A percentile compares a stretch with the other conserved stretches of the same genome.
These are phyloP conservation scores for Spatholobus suberectus DNA, from an alignment of 306 rosid genomes.

Conservation along the genomic window DNA sequence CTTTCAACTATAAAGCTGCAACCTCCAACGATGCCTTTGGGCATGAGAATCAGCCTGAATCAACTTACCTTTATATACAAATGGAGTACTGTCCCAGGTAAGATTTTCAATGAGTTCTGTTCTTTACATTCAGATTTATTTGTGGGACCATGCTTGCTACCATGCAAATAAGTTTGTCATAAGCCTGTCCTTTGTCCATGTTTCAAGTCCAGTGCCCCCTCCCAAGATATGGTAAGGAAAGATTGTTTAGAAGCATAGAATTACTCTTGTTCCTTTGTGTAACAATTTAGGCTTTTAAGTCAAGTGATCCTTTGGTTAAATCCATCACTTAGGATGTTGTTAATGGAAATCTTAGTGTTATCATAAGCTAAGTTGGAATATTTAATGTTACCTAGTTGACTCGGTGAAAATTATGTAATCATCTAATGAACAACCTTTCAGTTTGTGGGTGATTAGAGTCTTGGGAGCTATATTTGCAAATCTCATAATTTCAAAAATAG, in stretches of 20 bases:
- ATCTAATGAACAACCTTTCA: neutral
- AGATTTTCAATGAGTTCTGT: conserved; percentile 35
- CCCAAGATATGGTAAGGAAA: neutral
- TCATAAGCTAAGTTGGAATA: conserved; percentile 1
- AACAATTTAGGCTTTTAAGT: conserved; percentile 8
- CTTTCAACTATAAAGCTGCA: conserved; percentile 63
- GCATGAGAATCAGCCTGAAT: conserved; percentile 76
- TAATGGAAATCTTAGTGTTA: neutral
- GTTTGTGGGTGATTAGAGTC: neutral
- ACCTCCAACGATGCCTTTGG: conserved; percentile 61
- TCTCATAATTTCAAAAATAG: neutral
- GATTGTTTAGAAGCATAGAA: neutral
- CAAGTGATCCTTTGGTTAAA: conserved; percentile 13
- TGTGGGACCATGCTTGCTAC: conserved; percentile 9
- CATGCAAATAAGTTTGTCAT: neutral
- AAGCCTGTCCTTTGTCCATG: conserved; percentile 1
- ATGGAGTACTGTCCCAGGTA: conserved; percentile 98
- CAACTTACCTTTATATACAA: conserved; percentile 93
- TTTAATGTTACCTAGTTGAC: conserved; percentile 12
- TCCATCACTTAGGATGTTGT: neutral
- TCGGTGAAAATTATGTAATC: neutral
- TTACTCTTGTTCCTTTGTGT: neutral
- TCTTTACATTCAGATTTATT: conserved; percentile 31
- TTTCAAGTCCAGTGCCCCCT: neutral
- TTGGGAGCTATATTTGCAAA: conserved; percentile 19